Conservation (phyloP, 2,329 filamentous ascomycete species). For the Juglanconis oblonga region DNA sequence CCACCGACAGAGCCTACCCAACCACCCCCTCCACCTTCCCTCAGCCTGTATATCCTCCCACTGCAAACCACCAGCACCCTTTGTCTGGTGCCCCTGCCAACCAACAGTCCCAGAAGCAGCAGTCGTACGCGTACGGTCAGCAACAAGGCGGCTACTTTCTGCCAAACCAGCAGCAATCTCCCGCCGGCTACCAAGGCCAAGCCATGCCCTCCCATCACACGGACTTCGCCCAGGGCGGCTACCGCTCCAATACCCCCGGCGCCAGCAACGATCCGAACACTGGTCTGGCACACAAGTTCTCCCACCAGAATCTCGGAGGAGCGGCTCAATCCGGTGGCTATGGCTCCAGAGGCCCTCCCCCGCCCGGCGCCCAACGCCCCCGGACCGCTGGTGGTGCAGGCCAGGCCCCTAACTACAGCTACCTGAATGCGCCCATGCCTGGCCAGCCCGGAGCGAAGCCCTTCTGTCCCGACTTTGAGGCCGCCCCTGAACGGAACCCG, state of each 20-base stretch:
- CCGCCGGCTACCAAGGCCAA: constrained; percentile 40
- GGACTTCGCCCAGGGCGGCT: constrained; percentile 34
- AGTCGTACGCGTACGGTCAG: constrained; percentile 42
- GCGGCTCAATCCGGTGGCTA: constrained; percentile 69
- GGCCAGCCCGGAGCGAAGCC: constrained; percentile 48
- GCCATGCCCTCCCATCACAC: constrained; percentile 35
- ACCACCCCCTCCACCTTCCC: constrained; percentile 95
- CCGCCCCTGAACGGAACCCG: constrained; percentile 80
- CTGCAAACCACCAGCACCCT: constrained; percentile 35
- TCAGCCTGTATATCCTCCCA: constrained; percentile 69
- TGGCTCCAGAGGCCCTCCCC: constrained; percentile 63
- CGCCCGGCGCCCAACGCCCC: constrained; percentile 64
- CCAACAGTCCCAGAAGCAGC: constrained; percentile 42
- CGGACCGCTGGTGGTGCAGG: constrained; percentile 73
- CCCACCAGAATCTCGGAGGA: constrained; percentile 86
- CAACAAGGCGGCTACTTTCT: constrained; percentile 54
- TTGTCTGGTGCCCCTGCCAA: constrained; percentile 44
- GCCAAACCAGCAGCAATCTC: constrained; percentile 52
- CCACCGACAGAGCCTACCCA: constrained; percentile 68
- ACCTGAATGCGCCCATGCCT: constrained; percentile 68
- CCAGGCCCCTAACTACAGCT: constrained; percentile 62
- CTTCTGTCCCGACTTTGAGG: constrained; percentile 67
- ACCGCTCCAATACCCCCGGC: constrained; percentile 54
- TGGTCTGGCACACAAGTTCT: constrained; percentile 91
- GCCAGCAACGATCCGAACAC: constrained; percentile 78